Evolutionary conservation across 2,329 filamentous ascomycete genomes (phyloP).

Genomic region (Fusarium domesticum): DNA sequence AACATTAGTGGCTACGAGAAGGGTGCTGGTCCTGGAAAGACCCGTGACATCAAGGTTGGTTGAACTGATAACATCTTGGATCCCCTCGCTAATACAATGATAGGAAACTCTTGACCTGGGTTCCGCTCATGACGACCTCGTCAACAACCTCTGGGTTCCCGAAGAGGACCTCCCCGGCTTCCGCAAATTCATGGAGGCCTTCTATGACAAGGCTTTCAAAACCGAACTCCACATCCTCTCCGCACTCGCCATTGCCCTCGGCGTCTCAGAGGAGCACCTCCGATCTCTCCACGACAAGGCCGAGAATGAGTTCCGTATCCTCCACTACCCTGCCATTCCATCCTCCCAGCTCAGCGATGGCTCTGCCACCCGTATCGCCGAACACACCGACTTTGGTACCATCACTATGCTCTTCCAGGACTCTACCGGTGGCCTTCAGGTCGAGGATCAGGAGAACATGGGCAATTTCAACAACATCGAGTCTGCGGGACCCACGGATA

Average conservation of each 20-base stretch:
- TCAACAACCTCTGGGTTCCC: constrained; percentile 30
- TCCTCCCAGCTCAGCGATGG: constrained; percentile 29
- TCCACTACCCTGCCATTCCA: constrained; percentile 48
- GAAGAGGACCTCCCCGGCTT: constrained; percentile 26
- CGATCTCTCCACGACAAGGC: constrained; percentile 56
- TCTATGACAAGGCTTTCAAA: constrained; percentile 67
- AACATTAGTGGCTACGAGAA: constrained; percentile 34
- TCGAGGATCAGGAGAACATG: constrained; percentile 26
- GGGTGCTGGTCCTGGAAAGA: constrained; percentile 51
- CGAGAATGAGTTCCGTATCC: constrained; percentile 58
- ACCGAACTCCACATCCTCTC: constrained; percentile 73
- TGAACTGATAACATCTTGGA: background rate
- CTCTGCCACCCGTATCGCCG: constrained; percentile 28
- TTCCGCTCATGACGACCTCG: constrained; percentile 29
- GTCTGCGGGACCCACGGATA: constrained; percentile 24
- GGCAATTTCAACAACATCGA: constrained; percentile 27
- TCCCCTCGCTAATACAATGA: constrained; percentile 19
- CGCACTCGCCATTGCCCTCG: constrained; percentile 72
- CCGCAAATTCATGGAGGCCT: constrained; percentile 43
- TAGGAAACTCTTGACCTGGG: constrained; percentile 43
- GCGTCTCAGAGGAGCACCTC: constrained; percentile 65
- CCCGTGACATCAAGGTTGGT: constrained; percentile 42
- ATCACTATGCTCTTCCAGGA: constrained; percentile 34
- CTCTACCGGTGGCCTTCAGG: constrained; percentile 28
- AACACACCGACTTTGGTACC: constrained; percentile 36